Percentiles rank a stretch among this genome's conserved stretches.
Conservation (phyloP, 495 filamentous ascomycete genomes). For the Lepidopterella palustris region DNA sequence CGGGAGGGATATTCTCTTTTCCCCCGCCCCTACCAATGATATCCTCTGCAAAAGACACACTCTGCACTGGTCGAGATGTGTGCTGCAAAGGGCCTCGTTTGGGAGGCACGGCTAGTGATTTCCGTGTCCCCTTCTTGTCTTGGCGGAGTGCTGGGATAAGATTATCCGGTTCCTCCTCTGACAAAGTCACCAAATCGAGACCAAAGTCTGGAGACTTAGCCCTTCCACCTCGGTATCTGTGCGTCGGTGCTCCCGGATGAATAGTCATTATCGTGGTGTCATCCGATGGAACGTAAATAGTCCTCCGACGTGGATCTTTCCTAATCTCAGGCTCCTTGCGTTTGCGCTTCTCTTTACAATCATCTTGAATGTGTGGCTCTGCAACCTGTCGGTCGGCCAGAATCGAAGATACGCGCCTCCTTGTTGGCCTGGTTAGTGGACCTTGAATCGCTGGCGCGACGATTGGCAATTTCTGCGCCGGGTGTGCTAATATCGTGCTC, state of each 20-base stretch:
- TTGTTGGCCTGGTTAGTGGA: slow-evolving; percentile 7
- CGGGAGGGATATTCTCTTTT: slow-evolving; percentile 42
- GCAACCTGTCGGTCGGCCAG: slow-evolving; percentile 6
- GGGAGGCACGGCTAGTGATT: slow-evolving; percentile 36
- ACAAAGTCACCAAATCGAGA: slow-evolving; percentile 29
- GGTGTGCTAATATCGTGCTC: slow-evolving; percentile 22
- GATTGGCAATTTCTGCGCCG: slow-evolving; percentile 22
- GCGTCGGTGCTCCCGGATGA: slow-evolving; percentile 35
- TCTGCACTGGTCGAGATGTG: slow-evolving; percentile 17
- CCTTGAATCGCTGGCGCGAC: slow-evolving; percentile 10
- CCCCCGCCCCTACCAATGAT: slow-evolving; percentile 33
- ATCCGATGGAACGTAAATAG: slow-evolving; percentile 41
- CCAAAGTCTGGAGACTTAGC: slow-evolving; percentile 24
- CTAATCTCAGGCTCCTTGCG: slow-evolving; percentile 19
- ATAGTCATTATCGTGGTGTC: slow-evolving; percentile 42
- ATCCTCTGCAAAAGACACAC: slow-evolving; percentile 18
- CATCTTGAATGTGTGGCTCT: slow-evolving; percentile 11
- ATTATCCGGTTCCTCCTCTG: slow-evolving; percentile 27
- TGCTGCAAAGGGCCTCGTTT: slow-evolving; percentile 34
- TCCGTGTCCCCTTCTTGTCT: slow-evolving; percentile 25
- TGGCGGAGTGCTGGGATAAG: slow-evolving; percentile 21
- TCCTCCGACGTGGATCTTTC: slow-evolving; percentile 38
- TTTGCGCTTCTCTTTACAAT: slow-evolving; percentile 16
- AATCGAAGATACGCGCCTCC: slow-evolving; percentile 27
- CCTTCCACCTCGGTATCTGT: slow-evolving; percentile 5